Evolutionary conservation across 345 rosid species (phyloP).

Genomic region (Viola odorata): DNA sequence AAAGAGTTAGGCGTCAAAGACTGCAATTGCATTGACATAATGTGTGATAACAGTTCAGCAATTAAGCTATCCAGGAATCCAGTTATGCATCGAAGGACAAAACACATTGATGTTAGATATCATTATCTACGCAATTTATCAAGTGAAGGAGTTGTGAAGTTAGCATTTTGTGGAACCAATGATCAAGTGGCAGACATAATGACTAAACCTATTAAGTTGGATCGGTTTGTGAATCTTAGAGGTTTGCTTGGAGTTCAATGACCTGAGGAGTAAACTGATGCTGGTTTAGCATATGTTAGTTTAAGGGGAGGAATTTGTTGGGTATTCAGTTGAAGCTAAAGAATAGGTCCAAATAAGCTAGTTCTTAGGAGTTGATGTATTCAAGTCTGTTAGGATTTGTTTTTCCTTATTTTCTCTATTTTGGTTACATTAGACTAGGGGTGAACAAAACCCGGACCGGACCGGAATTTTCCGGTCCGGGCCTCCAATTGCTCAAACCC

Average conservation of each 20-base stretch:
- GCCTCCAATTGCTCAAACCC: too few relatives aligned
- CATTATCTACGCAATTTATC: neutral
- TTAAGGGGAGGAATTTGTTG: neutral
- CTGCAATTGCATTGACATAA: neutral
- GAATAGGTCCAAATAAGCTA: too few relatives aligned
- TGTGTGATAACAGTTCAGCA: neutral
- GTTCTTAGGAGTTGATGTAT: too few relatives aligned
- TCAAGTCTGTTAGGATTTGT: too few relatives aligned
- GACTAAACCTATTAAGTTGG: neutral
- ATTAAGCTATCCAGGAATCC: neutral
- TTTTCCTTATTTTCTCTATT: too few relatives aligned
- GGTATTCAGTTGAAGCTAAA: too few relatives aligned
- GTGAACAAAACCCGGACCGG: too few relatives aligned
- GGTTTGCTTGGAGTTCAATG: neutral
- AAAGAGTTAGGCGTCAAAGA: neutral
- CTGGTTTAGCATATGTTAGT: neutral
- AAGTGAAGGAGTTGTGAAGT: neutral
- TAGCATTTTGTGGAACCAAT: neutral
- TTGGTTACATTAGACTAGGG: too few relatives aligned
- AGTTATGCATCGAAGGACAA: neutral
- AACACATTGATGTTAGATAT: neutral
- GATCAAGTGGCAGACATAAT: neutral
- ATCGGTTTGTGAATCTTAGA: neutral
- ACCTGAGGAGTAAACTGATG: neutral
- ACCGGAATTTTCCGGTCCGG: too few relatives aligned